Base-by-base conservation (phyloP, 2,329 filamentous ascomycete species). In the Colletotrichum sansevieriae region DNA sequence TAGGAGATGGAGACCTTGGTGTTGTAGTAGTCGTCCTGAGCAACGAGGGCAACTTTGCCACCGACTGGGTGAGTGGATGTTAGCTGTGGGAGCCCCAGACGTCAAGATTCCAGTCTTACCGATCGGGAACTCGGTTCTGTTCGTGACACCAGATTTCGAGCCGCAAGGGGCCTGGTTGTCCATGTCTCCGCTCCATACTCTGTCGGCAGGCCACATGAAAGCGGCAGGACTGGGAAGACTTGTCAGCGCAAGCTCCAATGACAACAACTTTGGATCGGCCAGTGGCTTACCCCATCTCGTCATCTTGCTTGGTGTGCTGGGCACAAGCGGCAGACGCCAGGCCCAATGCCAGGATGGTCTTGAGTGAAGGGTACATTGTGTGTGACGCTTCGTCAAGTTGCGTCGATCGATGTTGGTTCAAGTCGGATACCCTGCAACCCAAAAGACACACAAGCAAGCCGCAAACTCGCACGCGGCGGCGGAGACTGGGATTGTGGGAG, bases 151-250 rank as follows among this genome's bases (percentile, higher is more conserved):
- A 25, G 77, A 76, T 20, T 75, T 75, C 35, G 84, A 86, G 61
- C 87, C 86, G 72, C 87, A 88, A 0, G 86, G 86, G 2, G 82
- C 79, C 12, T 75, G 83, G 72, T 87, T 87, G 73, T 88, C 86
- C 51, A 81, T 76, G 22, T 79, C 78, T 37, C 79, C 82, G 49
- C 78, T 78, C 85, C 85, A 89, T 54, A 77, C 75, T 39, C 86
- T 80, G 73, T 87, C 84, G 11, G 78, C 74, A 3, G 86, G 86
- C 86, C 86, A 88, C 73, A 88, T 76, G 73, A 88, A 86, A 9
- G 82, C 83, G 25, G 84, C 84, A 10, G 85, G 85, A 13, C 85
- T 47, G 18, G 18, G 4, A 3, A 55, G 6, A 20, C 35, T 20
- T 7, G 52, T 55, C 85, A 55, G 35, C 29, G n/a, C 4, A 22